A percentile compares a stretch with the other conserved stretches of the same genome.
Conservation (phyloP, 2,329 filamentous ascomycete genomes). For the Xenosphaeropsis pyriputrescens region DNA sequence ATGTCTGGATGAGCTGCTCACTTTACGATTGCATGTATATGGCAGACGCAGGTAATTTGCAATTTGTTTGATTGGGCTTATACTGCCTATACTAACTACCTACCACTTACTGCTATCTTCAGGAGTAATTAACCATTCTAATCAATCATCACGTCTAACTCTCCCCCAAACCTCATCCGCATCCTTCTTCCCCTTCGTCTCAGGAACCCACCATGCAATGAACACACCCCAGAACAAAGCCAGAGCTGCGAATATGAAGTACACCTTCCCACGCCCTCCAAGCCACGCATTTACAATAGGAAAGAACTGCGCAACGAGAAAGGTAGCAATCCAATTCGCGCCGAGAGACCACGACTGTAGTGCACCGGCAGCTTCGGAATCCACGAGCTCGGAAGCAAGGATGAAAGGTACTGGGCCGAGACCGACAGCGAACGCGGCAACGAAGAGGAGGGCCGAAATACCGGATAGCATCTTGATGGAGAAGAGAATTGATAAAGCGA, state of each 20-base stretch:
- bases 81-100: no score
- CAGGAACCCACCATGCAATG: constrained; percentile 61
- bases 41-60: neutral
- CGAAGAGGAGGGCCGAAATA: constrained; percentile 69
- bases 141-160: constrained; percentile 33
- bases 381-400: constrained; percentile 79
- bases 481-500: constrained; percentile 69
- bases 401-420: constrained; percentile 93
- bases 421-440: constrained; percentile 78
- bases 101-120: no score
- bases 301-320: constrained; percentile 89
- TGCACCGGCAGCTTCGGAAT: constrained; percentile 78
- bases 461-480: constrained; percentile 64
- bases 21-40: no score
- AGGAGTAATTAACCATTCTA: no score
- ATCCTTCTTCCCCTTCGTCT: constrained; percentile 75
- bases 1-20: no score
- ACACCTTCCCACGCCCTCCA: constrained; percentile 67
- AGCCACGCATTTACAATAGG: constrained; percentile 65
- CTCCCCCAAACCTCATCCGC: constrained; percentile 87
- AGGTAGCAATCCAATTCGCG: constrained; percentile 82
- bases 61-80: neutral
- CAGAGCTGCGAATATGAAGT: constrained; percentile 76
- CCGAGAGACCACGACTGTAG: constrained; percentile 80
- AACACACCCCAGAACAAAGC: constrained; percentile 58